Evolutionary conservation across 768 basidiomycete genomes (phyloP).

Genomic region (Heimioporus sp.): DNA sequence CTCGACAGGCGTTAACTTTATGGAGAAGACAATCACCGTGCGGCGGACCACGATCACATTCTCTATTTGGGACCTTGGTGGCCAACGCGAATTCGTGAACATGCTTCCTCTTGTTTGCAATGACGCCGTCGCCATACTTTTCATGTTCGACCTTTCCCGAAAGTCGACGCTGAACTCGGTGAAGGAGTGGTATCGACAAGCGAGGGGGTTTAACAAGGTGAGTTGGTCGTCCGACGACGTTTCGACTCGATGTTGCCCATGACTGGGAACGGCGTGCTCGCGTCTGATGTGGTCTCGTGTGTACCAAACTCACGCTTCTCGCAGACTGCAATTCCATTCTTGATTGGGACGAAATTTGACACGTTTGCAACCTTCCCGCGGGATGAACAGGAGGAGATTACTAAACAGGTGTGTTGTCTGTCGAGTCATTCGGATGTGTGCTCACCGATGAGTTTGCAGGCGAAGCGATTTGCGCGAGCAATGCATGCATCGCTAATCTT

Average conservation of each 20-base stretch:
- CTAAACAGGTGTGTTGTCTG: slow-evolving; percentile 74
- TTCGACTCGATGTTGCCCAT: no score
- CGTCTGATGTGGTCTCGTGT: slow-evolving; percentile 6
- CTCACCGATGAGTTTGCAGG: slow-evolving; percentile 44
- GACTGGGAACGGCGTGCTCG: not conserved
- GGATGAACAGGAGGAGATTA: slow-evolving; percentile 99
- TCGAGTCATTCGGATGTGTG: slow-evolving; percentile 2
- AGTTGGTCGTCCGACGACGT: slow-evolving; percentile 14
- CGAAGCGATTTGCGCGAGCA: slow-evolving; percentile 95
- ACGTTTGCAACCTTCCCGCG: slow-evolving; percentile 92
- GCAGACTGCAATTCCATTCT: slow-evolving; percentile 96
- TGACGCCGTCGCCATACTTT: slow-evolving; percentile 98
- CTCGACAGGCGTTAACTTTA: slow-evolving; percentile 88
- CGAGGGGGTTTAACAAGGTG: slow-evolving; percentile 98
- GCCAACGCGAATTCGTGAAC: slow-evolving; percentile 98
- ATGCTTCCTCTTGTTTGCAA: slow-evolving; percentile 99
- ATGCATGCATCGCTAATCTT: slow-evolving; percentile 99
- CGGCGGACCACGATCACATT: slow-evolving; percentile 98
- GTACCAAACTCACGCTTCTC: slow-evolving; percentile 15
- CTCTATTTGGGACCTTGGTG: slow-evolving; percentile 98
- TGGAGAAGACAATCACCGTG: slow-evolving; percentile 99
- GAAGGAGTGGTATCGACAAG: slow-evolving; percentile 99
- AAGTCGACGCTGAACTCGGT: slow-evolving; percentile 98
- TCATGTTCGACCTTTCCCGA: slow-evolving; percentile 99
- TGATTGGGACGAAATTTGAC: slow-evolving; percentile 99